Percentiles rank a stretch among this genome's conserved stretches.
Evolutionary conservation across 257 asterid species (phyloP).

Genomic region (Capsicum rhomboideum): DNA sequence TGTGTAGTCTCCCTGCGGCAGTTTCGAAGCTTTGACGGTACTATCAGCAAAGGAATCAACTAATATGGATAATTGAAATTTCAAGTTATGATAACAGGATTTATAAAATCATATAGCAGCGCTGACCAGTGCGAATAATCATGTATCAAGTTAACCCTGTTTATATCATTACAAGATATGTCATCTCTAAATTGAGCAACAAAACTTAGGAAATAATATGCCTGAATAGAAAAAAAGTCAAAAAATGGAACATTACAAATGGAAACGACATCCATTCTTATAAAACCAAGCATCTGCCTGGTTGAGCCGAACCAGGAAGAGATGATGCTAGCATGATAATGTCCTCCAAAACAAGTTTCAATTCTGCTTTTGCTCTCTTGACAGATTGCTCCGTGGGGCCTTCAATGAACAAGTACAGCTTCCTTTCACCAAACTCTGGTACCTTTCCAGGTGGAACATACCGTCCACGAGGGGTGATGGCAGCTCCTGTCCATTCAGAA

Average conservation of each 20-base stretch:
- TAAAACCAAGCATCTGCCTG: conserved; percentile 74
- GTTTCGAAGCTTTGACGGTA: conserved; percentile 5
- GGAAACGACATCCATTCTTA: conserved; percentile 5
- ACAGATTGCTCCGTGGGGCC: conserved; percentile 90
- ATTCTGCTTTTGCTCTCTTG: conserved; percentile 80
- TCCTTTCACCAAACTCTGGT: conserved; percentile 69
- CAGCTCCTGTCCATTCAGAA: conserved; percentile 95
- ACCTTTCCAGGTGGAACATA: conserved; percentile 63
- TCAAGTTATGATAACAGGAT: not conserved
- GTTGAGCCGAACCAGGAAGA: conserved; percentile 89
- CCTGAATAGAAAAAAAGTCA: not conserved
- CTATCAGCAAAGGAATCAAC: not conserved
- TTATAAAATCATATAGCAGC: not conserved
- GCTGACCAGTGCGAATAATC: not conserved
- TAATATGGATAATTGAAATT: not conserved
- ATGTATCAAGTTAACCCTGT: conserved; percentile 3
- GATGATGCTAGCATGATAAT: conserved; percentile 69
- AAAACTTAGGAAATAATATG: not conserved
- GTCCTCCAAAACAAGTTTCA: conserved; percentile 87
- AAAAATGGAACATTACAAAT: not conserved
- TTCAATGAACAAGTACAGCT: conserved; percentile 86
- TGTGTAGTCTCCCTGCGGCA: conserved; percentile 96
- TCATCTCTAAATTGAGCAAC: not conserved
- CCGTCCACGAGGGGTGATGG: conserved; percentile 85
- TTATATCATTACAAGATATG: conserved; percentile 1